Percentiles rank a stretch among this genome's conserved stretches.
These are phyloP conservation scores for Tripterygium wilfordii DNA, from an alignment of 177 flowering plant genomes.

Conservation along the genomic window DNA sequence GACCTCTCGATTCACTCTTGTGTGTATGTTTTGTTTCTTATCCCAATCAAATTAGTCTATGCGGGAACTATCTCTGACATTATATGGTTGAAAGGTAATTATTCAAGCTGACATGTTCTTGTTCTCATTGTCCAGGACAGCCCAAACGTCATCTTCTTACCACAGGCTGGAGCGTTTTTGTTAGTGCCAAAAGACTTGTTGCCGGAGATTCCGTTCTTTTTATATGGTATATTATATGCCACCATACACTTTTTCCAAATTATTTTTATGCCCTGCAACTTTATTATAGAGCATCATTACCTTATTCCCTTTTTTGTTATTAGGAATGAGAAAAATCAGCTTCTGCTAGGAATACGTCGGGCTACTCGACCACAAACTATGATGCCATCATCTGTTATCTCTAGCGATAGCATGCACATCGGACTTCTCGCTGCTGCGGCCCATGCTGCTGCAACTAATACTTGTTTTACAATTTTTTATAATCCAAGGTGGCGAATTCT, in stretches of 20 bases:
- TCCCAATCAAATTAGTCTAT: too few relatives aligned
- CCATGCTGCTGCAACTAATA: slow-evolving; percentile 83
- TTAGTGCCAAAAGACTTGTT: slow-evolving; percentile 82
- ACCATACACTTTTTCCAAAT: too few relatives aligned
- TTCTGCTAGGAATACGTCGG: slow-evolving; percentile 76
- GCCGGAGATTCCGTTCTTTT: slow-evolving; percentile 89
- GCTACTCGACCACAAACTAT: slow-evolving; percentile 81
- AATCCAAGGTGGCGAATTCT: slow-evolving; percentile 57
- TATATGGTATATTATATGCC: too few relatives aligned
- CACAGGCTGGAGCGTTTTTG: slow-evolving; percentile 92
- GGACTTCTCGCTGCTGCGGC: slow-evolving; percentile 95
- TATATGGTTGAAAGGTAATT: too few relatives aligned
- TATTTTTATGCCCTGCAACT: too few relatives aligned
- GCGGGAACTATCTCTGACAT: too few relatives aligned
- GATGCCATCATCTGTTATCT: slow-evolving; percentile 85
- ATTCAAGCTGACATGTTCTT: not conserved
- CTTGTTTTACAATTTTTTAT: slow-evolving; percentile 76
- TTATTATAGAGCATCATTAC: not conserved
- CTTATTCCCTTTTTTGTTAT: not conserved
- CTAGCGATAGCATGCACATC: slow-evolving; percentile 92
- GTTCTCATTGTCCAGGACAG: slow-evolving; percentile 48
- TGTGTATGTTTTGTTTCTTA: too few relatives aligned
- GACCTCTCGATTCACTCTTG: too few relatives aligned
- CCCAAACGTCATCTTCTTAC: slow-evolving; percentile 90
- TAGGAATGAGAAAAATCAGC: slow-evolving; percentile 84